Conservation (phyloP, 257 asterid species). For the Penstemon barbatus region DNA sequence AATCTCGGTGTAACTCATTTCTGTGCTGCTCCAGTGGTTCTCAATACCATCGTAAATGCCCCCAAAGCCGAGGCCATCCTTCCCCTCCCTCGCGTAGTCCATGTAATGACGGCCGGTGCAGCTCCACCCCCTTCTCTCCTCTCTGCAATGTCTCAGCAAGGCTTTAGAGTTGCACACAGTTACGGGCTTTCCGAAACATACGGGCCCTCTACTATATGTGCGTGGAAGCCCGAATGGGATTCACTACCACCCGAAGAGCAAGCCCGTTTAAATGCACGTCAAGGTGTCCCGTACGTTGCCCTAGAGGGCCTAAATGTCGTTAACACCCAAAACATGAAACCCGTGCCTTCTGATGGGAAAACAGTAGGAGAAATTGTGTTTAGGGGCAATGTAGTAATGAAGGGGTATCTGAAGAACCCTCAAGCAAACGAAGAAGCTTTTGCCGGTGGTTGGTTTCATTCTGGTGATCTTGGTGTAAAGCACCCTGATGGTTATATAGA, state of each 20-base stretch:
- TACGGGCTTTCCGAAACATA: conserved; percentile 92
- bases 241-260: conserved; percentile 60
- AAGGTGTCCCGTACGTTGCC: conserved; percentile 70
- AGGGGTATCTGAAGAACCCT: conserved; percentile 90
- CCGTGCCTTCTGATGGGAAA: conserved; percentile 79
- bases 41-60: conserved; percentile 74
- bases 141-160: conserved; percentile 68
- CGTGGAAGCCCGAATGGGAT: conserved; percentile 98
- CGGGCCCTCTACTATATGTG: conserved; percentile 89
- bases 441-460: conserved; percentile 83
- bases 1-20: conserved; percentile 81
- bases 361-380: conserved; percentile 88
- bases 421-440: conserved; percentile 77
- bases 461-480: conserved; percentile 93
- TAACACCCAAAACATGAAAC: conserved; percentile 52
- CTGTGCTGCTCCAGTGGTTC: conserved; percentile 98
- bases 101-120: conserved; percentile 95
- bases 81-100: conserved; percentile 79
- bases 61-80: conserved; percentile 56
- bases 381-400: conserved; percentile 84
- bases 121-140: conserved; percentile 93
- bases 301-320: conserved; percentile 75
- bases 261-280: conserved; percentile 84
- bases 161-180: conserved; percentile 88
- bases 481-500: conserved; percentile 85